These are phyloP conservation scores for Moesziomyces antarcticus DNA, from an alignment of 1,284 basidiomycete genomes.

Conservation along the genomic window DNA sequence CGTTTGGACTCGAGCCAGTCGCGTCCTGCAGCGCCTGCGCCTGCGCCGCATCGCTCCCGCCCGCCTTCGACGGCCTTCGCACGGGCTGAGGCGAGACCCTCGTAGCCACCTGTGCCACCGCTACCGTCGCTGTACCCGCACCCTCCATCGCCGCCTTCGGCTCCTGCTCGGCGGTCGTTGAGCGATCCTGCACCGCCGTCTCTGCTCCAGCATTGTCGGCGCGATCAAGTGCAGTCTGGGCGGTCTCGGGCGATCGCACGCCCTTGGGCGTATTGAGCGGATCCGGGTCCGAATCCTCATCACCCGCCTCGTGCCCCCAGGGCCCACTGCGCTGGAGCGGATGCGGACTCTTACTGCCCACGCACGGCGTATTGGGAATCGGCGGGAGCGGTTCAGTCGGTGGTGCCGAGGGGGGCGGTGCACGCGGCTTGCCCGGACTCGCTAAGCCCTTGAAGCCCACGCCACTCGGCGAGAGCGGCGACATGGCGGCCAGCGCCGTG, in stretches of 20 bases:
- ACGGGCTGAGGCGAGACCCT: constrained; percentile 5
- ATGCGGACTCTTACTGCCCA: constrained; percentile 20
- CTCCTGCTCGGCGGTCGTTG: too few relatives aligned
- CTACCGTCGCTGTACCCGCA: constrained; percentile 1
- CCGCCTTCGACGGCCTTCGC: constrained; percentile 3
- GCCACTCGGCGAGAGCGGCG: constrained; percentile 10
- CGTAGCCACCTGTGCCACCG: constrained; percentile 3
- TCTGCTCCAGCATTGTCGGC: too few relatives aligned
- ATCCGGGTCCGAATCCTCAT: not conserved
- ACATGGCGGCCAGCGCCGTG: constrained; percentile 16
- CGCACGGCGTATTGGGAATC: constrained; percentile 43
- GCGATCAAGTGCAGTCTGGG: too few relatives aligned
- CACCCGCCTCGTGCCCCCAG: not conserved
- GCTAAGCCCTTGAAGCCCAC: constrained; percentile 23
- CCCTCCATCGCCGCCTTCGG: too few relatives aligned
- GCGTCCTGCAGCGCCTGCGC: too few relatives aligned
- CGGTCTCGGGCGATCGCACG: not conserved
- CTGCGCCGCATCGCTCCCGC: too few relatives aligned
- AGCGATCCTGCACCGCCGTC: too few relatives aligned
- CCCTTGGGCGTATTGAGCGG: constrained; percentile 15
- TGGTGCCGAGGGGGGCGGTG: constrained; percentile 43
- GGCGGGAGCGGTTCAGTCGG: constrained; percentile 55
- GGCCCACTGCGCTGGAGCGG: constrained; percentile 12
- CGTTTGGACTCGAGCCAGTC: too few relatives aligned
- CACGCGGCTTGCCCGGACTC: constrained; percentile 31